These are phyloP conservation scores for Phytophthora ohioensis DNA, from an alignment of 352 stramenopile species.

Conservation along the genomic window DNA sequence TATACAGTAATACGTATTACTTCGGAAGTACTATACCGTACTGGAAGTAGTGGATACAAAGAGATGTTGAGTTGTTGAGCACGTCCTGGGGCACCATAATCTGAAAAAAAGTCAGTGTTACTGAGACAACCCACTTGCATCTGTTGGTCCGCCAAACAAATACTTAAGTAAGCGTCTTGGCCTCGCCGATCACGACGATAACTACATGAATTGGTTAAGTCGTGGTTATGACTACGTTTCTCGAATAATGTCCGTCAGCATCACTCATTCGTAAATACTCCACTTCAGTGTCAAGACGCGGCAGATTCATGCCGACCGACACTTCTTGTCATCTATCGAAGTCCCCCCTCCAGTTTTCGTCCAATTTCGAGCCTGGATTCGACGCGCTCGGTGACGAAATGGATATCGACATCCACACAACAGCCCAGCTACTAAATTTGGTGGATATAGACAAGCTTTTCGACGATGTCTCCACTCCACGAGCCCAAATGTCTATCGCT, in stretches of 20 bases:
- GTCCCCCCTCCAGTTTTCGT: too few relatives aligned
- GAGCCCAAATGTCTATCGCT: background rate
- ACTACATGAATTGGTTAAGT: background rate
- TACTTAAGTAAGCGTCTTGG: too few relatives aligned
- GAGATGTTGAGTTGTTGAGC: too few relatives aligned
- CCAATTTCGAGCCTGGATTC: background rate
- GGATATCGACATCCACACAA: conserved; percentile 12
- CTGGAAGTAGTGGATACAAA: too few relatives aligned
- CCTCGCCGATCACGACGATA: background rate
- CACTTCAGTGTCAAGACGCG: background rate
- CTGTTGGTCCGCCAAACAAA: too few relatives aligned
- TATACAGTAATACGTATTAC: too few relatives aligned
- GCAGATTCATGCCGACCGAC: background rate
- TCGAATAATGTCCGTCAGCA: background rate
- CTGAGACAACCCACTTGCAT: too few relatives aligned
- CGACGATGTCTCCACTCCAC: background rate
- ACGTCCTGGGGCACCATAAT: too few relatives aligned
- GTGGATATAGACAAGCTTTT: conserved; percentile 10
- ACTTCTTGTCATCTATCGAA: too few relatives aligned
- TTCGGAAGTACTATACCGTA: too few relatives aligned
- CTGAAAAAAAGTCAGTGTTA: too few relatives aligned
- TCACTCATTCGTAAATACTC: conserved; percentile 16
- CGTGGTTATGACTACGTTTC: background rate
- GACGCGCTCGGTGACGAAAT: background rate
- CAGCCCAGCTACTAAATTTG: conserved; percentile 3